Evolutionary conservation across 768 basidiomycete genomes (phyloP), one percentile per base, ranked within the genome.

Genomic region (Trametes meyenii): DNA sequence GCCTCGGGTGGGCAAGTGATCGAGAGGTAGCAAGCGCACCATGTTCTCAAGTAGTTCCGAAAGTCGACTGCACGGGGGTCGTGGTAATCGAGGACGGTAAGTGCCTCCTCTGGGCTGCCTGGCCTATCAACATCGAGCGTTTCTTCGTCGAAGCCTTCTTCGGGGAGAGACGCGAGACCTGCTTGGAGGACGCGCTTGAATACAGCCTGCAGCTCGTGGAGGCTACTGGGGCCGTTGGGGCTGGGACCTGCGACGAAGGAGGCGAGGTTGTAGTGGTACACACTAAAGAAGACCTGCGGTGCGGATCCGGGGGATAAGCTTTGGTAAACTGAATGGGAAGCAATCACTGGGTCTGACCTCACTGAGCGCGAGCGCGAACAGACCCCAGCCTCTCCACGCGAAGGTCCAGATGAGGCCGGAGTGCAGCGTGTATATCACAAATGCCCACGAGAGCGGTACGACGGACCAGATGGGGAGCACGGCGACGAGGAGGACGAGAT

Each of bases 51-150:
- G 64, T 76, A 77, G 67, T 86, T 83, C 16, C 89, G 82, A 70
- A 90, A 91, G 66, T 92, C 89, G 39, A 88, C 73, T 1, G 89
- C 89, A 8, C 89, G 83, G 11, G 85, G 86, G 67, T 94, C 90
- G 60, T 85, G 76, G 39, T 72, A 74, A 24, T 82, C 82, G n/a
- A 92, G 79, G 56, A 78, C 80, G 5, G 74, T 75, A 53, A 88
- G 82, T 8, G 76, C 66, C 71, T 92, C 88, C 8, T 77, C 82
- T 3, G 86, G 86, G 70, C 84, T 89, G 43, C 79, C 83, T 39
- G 88, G 85, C 60, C 84, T 76, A 48, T 77, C 76, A 29, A 70
- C 62, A 46, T 79, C 71, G 17, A 83, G 74, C 8, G 81, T 78
- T 67, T 85, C 86, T 60, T 85, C 80, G 55, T 89, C 85, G 59